These are phyloP conservation scores for Calamus simplicifolius DNA, from an alignment of 176 grass and related monocot genomes.

Conservation along the genomic window DNA sequence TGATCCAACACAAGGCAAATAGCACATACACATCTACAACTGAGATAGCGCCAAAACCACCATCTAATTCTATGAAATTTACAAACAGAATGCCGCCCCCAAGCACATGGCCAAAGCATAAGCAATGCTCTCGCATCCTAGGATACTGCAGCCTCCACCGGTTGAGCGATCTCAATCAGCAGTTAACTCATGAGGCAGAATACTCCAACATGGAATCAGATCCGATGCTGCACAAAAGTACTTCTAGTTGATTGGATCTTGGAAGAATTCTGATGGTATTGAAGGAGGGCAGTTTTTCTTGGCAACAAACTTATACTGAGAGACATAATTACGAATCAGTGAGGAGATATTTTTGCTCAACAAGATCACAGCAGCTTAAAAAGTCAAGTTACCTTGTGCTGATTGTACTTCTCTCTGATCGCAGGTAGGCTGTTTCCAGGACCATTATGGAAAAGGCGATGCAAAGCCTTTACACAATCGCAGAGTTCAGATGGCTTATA, in stretches of 20 bases:
- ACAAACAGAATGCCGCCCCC: too few species aligned
- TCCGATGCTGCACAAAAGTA: neutral
- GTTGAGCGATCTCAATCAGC: too few species aligned
- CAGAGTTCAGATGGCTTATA: slow-evolving; percentile 69
- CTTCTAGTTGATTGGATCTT: slow-evolving; percentile 31
- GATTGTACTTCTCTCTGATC: slow-evolving; percentile 95
- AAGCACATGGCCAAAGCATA: too few species aligned
- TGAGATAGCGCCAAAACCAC: too few species aligned
- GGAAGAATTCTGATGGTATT: slow-evolving; percentile 54
- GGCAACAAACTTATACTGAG: slow-evolving; percentile 79
- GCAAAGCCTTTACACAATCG: slow-evolving; percentile 55
- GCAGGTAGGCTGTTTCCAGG: slow-evolving; percentile 82
- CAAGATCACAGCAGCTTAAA: too few species aligned
- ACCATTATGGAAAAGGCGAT: slow-evolving; percentile 51
- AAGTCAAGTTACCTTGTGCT: slow-evolving; percentile 65
- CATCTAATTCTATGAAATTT: too few species aligned
- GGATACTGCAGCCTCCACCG: too few species aligned
- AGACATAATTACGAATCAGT: neutral
- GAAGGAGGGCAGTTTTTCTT: slow-evolving; percentile 65
- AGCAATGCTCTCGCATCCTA: too few species aligned
- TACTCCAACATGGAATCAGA: slow-evolving; percentile 28
- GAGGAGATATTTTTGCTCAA: too few species aligned
- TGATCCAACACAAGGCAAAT: too few species aligned
- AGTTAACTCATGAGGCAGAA: too few species aligned
- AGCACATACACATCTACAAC: too few species aligned